A percentile compares a stretch with the other conserved stretches of the same genome.
These are phyloP conservation scores for Lachancea sp. DNA, from an alignment of 805 yeast genomes.

Conservation along the genomic window DNA sequence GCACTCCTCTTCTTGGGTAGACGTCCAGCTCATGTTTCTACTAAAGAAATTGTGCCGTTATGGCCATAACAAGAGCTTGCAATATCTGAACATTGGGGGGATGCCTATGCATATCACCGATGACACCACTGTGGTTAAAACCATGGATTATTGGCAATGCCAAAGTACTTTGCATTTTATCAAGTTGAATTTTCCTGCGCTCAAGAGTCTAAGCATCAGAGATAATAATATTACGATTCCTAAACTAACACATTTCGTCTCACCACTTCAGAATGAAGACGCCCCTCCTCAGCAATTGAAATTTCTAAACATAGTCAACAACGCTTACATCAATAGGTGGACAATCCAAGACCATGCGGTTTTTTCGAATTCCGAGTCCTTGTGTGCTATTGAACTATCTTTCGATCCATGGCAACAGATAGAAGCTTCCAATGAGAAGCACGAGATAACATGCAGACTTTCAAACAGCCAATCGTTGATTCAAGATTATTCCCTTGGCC, in stretches of 20 bases:
- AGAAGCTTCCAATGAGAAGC: constrained; percentile 25
- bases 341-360: constrained; percentile 44
- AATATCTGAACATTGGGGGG: constrained; percentile 58
- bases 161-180: constrained; percentile 34
- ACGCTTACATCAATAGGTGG: constrained; percentile 54
- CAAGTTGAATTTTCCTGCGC: constrained; percentile 35
- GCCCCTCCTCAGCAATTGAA: constrained; percentile 32
- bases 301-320: constrained; percentile 62
- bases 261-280: constrained; percentile 19
- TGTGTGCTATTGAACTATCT: constrained; percentile 62
- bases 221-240: constrained; percentile 33
- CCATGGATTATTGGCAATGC: constrained; percentile 27
- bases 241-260: constrained; percentile 31
- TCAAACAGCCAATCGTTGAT: constrained; percentile 18
- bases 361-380: constrained; percentile 40
- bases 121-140: constrained; percentile 18
- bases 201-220: constrained; percentile 34
- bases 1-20: constrained; percentile 51
- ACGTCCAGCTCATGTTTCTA: constrained; percentile 43
- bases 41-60: constrained; percentile 36
- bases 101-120: constrained; percentile 44
- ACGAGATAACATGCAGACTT: constrained; percentile 22
- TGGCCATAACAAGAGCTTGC: constrained; percentile 33
- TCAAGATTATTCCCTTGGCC: constrained; percentile 20
- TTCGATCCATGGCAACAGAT: constrained; percentile 40